phyloP scores from a whole-genome alignment of 257 asterid species.

The Perilla frutescens region DNA sequence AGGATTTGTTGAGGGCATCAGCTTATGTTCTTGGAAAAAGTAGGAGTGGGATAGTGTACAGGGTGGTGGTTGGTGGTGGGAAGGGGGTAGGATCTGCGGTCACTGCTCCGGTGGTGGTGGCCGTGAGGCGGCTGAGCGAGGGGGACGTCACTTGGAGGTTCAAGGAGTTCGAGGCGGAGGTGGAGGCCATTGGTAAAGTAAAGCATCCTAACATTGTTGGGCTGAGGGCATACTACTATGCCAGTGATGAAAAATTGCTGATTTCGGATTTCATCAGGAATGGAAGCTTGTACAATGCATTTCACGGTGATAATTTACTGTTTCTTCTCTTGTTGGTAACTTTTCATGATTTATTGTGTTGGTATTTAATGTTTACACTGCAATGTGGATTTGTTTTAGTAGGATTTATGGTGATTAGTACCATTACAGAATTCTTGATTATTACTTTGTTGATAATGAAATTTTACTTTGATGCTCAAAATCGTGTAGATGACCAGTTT shows the following conservation, averaged over 20 bases:
- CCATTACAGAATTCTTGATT: background rate
- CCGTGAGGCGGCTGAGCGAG: slow-evolving; percentile 91
- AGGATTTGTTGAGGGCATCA: slow-evolving; percentile 95
- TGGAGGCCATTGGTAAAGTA: slow-evolving; percentile 75
- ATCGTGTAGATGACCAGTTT: no score
- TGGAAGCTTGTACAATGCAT: slow-evolving; percentile 78
- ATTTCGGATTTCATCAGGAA: slow-evolving; percentile 76
- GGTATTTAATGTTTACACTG: background rate
- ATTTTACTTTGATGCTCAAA: background rate
- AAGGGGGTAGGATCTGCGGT: slow-evolving; percentile 35
- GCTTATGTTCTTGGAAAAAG: slow-evolving; percentile 98
- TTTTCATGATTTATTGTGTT: background rate
- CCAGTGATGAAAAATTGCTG: slow-evolving; percentile 86
- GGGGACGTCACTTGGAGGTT: slow-evolving; percentile 71
- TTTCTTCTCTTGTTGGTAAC: background rate
- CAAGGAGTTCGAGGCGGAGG: slow-evolving; percentile 87
- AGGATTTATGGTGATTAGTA: background rate
- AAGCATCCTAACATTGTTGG: slow-evolving; percentile 83
- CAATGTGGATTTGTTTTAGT: background rate
- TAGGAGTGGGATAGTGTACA: slow-evolving; percentile 89
- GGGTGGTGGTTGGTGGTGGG: slow-evolving; percentile 79
- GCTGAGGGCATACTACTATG: slow-evolving; percentile 87
- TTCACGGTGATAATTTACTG: slow-evolving; percentile 65
- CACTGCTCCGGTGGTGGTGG: slow-evolving; percentile 56
- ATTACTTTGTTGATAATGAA: background rate